Percentiles rank a stretch among this genome's conserved stretches.
phyloP scores from a whole-genome alignment of 2,329 filamentous ascomycete species.

The Catunica adiposa region DNA sequence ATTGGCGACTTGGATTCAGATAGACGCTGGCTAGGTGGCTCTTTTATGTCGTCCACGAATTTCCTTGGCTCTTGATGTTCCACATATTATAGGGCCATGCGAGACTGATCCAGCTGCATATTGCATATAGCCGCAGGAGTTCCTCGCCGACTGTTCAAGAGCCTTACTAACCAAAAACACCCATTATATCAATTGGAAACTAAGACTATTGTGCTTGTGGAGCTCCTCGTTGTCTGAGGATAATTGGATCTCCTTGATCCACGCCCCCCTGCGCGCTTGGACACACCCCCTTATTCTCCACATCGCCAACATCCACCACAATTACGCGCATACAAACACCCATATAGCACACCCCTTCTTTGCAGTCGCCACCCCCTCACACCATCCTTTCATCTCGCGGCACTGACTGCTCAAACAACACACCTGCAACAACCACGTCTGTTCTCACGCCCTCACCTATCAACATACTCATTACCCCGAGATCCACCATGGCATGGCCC shows the following conservation, averaged over 20 bases:
- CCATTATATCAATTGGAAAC: not conserved
- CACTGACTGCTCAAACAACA: not conserved
- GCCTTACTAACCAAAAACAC: not conserved
- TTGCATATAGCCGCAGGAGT: not conserved
- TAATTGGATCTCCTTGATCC: conserved; percentile 3
- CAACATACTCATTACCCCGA: not conserved
- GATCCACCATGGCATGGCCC: conserved; percentile 1
- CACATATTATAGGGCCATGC: not conserved
- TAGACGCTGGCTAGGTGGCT: not conserved
- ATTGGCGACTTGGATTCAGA: not conserved
- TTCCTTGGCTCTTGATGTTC: not conserved
- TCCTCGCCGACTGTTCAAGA: not conserved
- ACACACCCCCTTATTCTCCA: not conserved
- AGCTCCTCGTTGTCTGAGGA: not conserved
- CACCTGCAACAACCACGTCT: not conserved
- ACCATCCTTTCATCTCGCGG: not conserved
- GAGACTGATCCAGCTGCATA: not conserved
- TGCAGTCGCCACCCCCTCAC: not conserved
- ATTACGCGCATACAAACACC: not conserved
- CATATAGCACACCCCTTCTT: not conserved
- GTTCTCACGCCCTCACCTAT: not conserved
- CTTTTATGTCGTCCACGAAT: not conserved
- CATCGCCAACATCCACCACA: not conserved
- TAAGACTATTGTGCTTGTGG: not conserved
- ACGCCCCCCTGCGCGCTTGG: conserved; percentile 3